A percentile compares a stretch with the other conserved stretches of the same genome.
These are phyloP conservation scores for Haematococcus sp. DNA, from an alignment of 139 green algal species.

Conservation along the genomic window DNA sequence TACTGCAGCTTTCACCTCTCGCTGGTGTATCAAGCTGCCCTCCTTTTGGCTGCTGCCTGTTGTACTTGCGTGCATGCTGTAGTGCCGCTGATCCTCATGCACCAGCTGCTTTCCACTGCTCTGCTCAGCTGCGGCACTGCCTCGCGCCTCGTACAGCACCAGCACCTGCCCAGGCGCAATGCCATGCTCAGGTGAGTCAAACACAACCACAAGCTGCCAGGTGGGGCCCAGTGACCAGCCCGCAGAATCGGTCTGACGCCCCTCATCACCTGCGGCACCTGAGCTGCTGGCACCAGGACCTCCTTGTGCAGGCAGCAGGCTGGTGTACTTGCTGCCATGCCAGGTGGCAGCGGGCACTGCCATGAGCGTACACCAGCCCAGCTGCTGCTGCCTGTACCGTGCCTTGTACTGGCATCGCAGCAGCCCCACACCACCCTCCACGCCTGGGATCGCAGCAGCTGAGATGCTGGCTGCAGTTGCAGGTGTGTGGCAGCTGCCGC, in stretches of 20 bases:
- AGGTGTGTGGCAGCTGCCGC: not conserved
- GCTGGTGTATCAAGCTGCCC: no score
- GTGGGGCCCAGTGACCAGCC: slow-evolving; percentile 1
- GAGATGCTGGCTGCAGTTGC: no score
- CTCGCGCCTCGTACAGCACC: slow-evolving; percentile 66
- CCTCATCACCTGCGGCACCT: no score
- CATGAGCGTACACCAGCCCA: slow-evolving; percentile 17
- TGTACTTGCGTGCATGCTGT: no score
- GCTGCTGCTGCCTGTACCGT: slow-evolving; percentile 47
- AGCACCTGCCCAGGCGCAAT: slow-evolving; percentile 72
- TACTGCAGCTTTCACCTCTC: no score
- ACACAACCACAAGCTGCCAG: slow-evolving; percentile 42
- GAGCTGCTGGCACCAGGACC: no score
- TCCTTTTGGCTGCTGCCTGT: no score
- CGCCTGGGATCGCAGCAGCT: not conserved
- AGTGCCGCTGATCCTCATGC: no score
- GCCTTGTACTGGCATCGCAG: slow-evolving; percentile 47
- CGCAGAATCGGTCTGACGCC: no score
- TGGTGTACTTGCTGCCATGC: not conserved
- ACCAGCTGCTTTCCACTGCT: no score
- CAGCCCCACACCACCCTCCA: not conserved
- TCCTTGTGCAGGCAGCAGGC: no score
- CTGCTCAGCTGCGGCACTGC: no score
- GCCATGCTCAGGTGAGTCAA: slow-evolving; percentile 43
- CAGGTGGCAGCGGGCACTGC: not conserved